Conservation (phyloP, 371 early-diverging fungal genomes). For the Mucor irregularis region DNA sequence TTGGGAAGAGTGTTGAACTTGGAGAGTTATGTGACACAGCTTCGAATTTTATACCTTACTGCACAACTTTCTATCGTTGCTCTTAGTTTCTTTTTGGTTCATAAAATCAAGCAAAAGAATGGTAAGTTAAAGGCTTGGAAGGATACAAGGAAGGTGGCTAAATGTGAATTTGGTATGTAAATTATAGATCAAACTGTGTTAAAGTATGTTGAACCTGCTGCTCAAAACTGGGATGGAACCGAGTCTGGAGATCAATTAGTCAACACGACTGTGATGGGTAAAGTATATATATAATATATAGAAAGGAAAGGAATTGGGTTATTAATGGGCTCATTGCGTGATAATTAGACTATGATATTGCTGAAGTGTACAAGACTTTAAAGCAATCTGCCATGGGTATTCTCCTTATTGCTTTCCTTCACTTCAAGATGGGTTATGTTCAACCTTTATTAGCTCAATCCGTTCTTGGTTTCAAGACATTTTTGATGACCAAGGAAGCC, state of each 20-base stretch:
- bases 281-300: not conserved
- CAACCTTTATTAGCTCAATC: slow-evolving; percentile 85
- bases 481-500: slow-evolving; percentile 65
- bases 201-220: slow-evolving; percentile 43
- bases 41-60: slow-evolving; percentile 30
- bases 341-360: slow-evolving; percentile 72
- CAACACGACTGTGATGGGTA: slow-evolving; percentile 41
- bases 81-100: slow-evolving; percentile 31
- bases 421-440: slow-evolving; percentile 82
- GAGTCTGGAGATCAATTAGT: slow-evolving; percentile 31
- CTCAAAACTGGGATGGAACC: slow-evolving; percentile 39
- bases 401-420: slow-evolving; percentile 72
- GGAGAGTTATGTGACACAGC: slow-evolving; percentile 28
- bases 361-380: slow-evolving; percentile 67
- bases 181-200: slow-evolving; percentile 36
- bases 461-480: slow-evolving; percentile 68
- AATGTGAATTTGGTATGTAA: not conserved
- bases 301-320: no score
- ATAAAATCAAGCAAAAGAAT: slow-evolving; percentile 33
- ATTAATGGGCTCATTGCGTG: not conserved
- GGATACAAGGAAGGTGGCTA: not conserved
- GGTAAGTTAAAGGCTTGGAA: slow-evolving; percentile 20
- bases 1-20: slow-evolving; percentile 28
- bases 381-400: slow-evolving; percentile 68
- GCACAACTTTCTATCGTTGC: slow-evolving; percentile 30